Conservation (phyloP, 2,329 filamentous ascomycete species). For the Fusarium beomiforme region DNA sequence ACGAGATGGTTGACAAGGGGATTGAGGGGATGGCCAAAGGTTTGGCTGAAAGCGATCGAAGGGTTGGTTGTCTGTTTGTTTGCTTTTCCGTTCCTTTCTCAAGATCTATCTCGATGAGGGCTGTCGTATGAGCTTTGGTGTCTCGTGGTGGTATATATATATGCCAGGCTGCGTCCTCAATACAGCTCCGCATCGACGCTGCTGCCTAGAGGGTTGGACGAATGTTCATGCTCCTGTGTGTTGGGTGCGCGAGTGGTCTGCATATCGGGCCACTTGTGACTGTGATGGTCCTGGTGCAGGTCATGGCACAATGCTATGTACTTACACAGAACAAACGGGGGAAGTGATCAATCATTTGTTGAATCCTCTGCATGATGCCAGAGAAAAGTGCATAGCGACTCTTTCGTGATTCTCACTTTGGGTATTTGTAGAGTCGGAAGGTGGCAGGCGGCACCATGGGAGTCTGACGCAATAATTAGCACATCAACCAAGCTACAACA, state of each 20-base stretch:
- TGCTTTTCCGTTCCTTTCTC: not conserved
- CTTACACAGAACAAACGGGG: not conserved
- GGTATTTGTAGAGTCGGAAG: too few relatives aligned
- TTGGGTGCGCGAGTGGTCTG: not conserved
- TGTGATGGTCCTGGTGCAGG: not conserved
- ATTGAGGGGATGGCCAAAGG: too few relatives aligned
- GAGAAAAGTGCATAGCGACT: too few relatives aligned
- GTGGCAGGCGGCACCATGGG: too few relatives aligned
- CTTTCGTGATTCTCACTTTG: too few relatives aligned
- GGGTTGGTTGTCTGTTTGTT: not conserved
- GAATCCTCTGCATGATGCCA: too few relatives aligned
- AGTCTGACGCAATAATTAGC: too few relatives aligned
- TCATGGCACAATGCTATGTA: not conserved
- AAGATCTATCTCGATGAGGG: not conserved
- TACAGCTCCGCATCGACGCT: not conserved
- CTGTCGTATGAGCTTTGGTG: not conserved
- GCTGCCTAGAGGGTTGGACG: conserved; percentile 4
- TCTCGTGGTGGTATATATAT: not conserved
- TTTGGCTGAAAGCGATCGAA: not conserved
- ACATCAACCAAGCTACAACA: too few relatives aligned
- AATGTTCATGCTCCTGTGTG: not conserved
- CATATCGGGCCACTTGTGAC: not conserved
- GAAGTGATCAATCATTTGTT: too few relatives aligned
- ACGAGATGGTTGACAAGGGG: too few relatives aligned
- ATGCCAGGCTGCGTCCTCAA: not conserved